Evolutionary conservation across 129 eudicot genomes (phyloP).

Genomic region (Chrysanthemum seticuspe): DNA sequence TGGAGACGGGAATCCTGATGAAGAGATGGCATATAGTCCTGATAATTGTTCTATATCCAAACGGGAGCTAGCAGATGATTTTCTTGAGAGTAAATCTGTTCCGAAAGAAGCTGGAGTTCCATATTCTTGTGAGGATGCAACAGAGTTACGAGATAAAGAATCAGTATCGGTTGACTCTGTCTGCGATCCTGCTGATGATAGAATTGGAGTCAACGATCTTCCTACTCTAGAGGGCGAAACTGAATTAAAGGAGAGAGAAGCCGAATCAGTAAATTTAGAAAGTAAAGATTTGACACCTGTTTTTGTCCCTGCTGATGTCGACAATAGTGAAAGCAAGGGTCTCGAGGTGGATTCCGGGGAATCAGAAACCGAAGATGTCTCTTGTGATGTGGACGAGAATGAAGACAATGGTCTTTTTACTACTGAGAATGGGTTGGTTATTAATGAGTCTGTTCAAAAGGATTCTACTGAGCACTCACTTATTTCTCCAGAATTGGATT

Average conservation of each 20-base stretch:
- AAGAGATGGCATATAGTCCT: background rate
- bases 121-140: constrained; percentile 27
- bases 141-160: constrained; percentile 18
- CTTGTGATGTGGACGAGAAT: constrained; percentile 15
- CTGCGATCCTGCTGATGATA: constrained; percentile 17
- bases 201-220: constrained; percentile 7
- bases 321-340: constrained; percentile 13
- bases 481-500: constrained; percentile 12
- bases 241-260: constrained; percentile 18
- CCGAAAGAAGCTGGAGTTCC: constrained; percentile 26
- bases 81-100: constrained; percentile 36
- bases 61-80: constrained; percentile 27
- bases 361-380: background rate
- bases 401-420: constrained; percentile 7
- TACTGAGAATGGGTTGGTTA: constrained; percentile 25
- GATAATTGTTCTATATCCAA: constrained; percentile 6
- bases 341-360: background rate
- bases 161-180: constrained; percentile 25
- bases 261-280: constrained; percentile 15
- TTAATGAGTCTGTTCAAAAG: constrained; percentile 7
- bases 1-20: constrained; percentile 9
- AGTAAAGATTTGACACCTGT: constrained; percentile 5
- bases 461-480: constrained; percentile 12
- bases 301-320: constrained; percentile 5
- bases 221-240: constrained; percentile 9